Percentiles rank a stretch among this genome's conserved stretches.
Conservation (phyloP, 1,284 basidiomycete genomes). For the Hymenochaete sp. region DNA sequence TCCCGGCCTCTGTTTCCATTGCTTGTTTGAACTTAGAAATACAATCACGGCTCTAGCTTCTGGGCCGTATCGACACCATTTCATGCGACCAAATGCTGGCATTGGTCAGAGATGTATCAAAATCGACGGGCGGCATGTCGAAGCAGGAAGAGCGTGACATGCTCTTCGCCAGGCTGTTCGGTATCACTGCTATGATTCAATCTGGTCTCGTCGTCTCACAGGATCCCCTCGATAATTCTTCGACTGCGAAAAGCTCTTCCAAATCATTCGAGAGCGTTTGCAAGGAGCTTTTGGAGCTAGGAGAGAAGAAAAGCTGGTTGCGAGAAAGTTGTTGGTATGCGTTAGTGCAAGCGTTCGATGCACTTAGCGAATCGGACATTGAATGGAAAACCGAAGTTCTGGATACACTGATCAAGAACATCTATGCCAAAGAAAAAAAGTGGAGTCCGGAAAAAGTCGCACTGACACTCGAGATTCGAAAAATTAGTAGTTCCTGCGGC, state of each 20-base stretch:
- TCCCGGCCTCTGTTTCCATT: constrained; percentile 7
- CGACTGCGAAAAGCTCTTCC: constrained; percentile 45
- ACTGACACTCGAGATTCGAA: constrained; percentile 64
- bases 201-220: constrained; percentile 70
- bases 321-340: constrained; percentile 90
- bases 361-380: constrained; percentile 47
- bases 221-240: constrained; percentile 42
- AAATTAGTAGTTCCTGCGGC: constrained; percentile 46
- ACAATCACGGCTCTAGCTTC: constrained; percentile 42
- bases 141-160: constrained; percentile 90
- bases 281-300: constrained; percentile 58
- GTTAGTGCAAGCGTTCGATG: constrained; percentile 55
- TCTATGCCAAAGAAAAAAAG: constrained; percentile 45
- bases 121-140: constrained; percentile 63
- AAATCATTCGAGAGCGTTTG: constrained; percentile 60
- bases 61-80: constrained; percentile 74
- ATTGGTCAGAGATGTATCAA: constrained; percentile 63
- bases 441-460: constrained; percentile 91
- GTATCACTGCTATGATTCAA: constrained; percentile 73
- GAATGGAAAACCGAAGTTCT: constrained; percentile 69
- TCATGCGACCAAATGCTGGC: constrained; percentile 70
- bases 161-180: constrained; percentile 89
- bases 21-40: constrained; percentile 5
- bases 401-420: constrained; percentile 38
- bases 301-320: constrained; percentile 85